Evolutionary conservation across 75 land plant genomes (phyloP), one percentile per base, ranked within the genome.

Genomic region (Pseudotsuga menziesii): DNA sequence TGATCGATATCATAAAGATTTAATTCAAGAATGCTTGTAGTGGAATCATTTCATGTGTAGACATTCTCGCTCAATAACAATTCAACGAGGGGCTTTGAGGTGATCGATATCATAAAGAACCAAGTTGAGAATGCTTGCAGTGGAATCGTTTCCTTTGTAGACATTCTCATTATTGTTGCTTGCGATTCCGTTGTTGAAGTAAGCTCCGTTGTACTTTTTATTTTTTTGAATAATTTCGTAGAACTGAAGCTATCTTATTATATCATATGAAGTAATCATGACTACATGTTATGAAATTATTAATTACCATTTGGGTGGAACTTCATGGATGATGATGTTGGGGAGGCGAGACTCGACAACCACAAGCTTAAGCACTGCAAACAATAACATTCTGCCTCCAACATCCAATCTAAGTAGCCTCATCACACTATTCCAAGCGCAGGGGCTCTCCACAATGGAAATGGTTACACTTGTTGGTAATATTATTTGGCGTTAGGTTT

Each of bases 21-120:
- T 19, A 61, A 59, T 77, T 91, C n/a, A 88, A 88, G 58, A 59
- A 19, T 8, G 69, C 29, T 2, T 91, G 93, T 62, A 86, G 82
- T 1, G 84, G 83, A 2, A 82, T 81, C 12, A 92, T 92, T 5
- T 91, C 94, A 0, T 92, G 92, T 59, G 90, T 87, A 2, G 90
- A 88, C 57, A 61, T 88, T 29, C 77, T 88, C 19, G 81, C 88
- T n/a, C n/a, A n/a, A n/a, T n/a, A n/a, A n/a, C n/a, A n/a, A n/a
- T n/a, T n/a, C n/a, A n/a, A n/a, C n/a, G n/a, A n/a, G n/a, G n/a
- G n/a, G n/a, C n/a, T n/a, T n/a, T n/a, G n/a, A n/a, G n/a, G n/a
- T n/a, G n/a, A n/a, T n/a, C n/a, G n/a, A n/a, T n/a, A n/a, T n/a
- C n/a, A n/a, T n/a, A n/a, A n/a, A n/a, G n/a, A n/a, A n/a, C n/a